These are phyloP conservation scores for Polychaeton citri DNA, from an alignment of 2,329 filamentous ascomycete species.

Conservation along the genomic window DNA sequence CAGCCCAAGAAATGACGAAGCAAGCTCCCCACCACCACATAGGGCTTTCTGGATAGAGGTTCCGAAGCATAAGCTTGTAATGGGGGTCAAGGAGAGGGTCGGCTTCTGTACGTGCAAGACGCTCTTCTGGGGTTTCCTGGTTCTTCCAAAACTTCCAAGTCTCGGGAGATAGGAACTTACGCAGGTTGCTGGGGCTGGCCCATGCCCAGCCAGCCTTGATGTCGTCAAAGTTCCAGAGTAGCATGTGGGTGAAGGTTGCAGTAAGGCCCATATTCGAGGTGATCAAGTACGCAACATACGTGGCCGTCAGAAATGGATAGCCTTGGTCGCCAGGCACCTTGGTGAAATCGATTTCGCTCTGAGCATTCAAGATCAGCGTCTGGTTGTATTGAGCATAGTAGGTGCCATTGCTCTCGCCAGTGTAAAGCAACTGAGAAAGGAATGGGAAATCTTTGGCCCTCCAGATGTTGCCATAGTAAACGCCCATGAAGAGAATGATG, in stretches of 20 bases:
- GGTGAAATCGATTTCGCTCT: slow-evolving; percentile 25
- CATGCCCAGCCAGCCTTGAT: slow-evolving; percentile 25
- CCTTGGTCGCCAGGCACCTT: slow-evolving; percentile 22
- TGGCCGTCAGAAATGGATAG: slow-evolving; percentile 28
- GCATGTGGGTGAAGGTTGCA: slow-evolving; percentile 33
- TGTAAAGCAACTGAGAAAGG: slow-evolving; percentile 30
- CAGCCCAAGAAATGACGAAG: slow-evolving; percentile 9
- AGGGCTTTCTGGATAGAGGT: slow-evolving; percentile 17
- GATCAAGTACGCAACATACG: slow-evolving; percentile 27
- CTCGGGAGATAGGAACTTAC: slow-evolving; percentile 7
- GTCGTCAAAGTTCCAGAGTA: slow-evolving; percentile 19
- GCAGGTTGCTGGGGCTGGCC: slow-evolving; percentile 11
- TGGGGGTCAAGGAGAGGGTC: slow-evolving; percentile 18
- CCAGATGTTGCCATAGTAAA: slow-evolving; percentile 34
- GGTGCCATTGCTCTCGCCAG: slow-evolving; percentile 22
- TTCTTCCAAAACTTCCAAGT: slow-evolving; percentile 17
- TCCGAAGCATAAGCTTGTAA: slow-evolving; percentile 20
- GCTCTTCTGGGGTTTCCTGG: slow-evolving; percentile 10
- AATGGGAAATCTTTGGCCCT: slow-evolving; percentile 30
- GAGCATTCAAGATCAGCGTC: slow-evolving; percentile 26
- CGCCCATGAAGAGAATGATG: slow-evolving; percentile 24
- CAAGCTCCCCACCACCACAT: slow-evolving; percentile 19
- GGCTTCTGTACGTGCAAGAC: slow-evolving; percentile 8
- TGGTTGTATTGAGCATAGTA: slow-evolving; percentile 30
- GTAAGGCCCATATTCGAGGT: slow-evolving; percentile 34